Base-by-base conservation (phyloP, 2,329 filamentous ascomycete species). In the Lasiodiplodia hormozganensis region DNA sequence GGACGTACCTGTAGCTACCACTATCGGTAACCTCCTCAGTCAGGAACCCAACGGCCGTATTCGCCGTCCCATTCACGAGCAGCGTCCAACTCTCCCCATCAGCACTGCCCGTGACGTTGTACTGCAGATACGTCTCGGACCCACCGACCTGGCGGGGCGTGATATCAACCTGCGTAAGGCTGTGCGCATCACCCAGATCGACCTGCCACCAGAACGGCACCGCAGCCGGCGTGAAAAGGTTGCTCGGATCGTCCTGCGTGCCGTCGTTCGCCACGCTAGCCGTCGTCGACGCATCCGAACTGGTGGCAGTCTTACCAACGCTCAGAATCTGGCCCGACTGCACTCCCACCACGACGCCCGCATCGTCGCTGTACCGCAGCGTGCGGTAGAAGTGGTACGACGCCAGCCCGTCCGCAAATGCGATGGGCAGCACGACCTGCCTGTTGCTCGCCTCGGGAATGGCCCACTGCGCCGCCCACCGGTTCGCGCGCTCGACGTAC, bases 131-230 rank as follows among this genome's bases (percentile, higher is more conserved):
- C 1, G 72, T 73, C 52, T 73, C 72, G 1, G 70, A 71, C 4
- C 72, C 72, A 12, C 68, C 68, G 10, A 71, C 68, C 12, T 72
- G 40, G 21, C 69, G 69, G 1, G 71, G 71, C 11, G 70, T 71
- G 2, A 73, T 40, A 23, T 73, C 71, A 16, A 72, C 51, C 34
- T 70, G 69, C 6, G 69, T 43, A 23, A 73, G 67, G 3, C 49
- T 28, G 28, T 71, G 57, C 0, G 68, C 43, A 16, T 67, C 53
- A 4, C 70, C 69, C 14, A 73, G 40, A 53, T 73, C 71, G 60
- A 73, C 70, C 51, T 72, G 68, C 40, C 70, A 70, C 71, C 66
- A 71, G 52, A 73, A 73, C 2, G 71, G 71, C 40, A 73, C 71
- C 8, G 40, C 62, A 6, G 47, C 52, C 5, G 71, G 71, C 12